Base-by-base conservation (phyloP, 164 flowering plant genomes). In the Euptelea pleiosperma region DNA sequence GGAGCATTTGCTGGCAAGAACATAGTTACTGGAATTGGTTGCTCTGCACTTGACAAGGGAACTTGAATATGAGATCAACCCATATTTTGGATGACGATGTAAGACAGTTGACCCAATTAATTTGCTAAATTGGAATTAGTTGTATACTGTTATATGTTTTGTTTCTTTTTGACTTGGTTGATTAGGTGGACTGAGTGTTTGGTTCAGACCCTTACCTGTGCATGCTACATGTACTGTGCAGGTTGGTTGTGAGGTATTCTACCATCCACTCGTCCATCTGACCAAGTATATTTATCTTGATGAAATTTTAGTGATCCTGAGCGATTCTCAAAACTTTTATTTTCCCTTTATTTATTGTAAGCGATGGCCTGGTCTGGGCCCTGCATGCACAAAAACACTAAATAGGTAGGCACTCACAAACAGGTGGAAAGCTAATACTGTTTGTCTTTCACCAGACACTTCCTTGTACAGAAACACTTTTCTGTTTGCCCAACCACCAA, bases 191-290 rank as follows among this genome's bases (percentile, higher is more conserved):
- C 22, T 1, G 11, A 22, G 3, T 44, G 19, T 29, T 48, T 28
- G 21, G 31, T 48, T 25, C 10, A n/a, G 30, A 48, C 7, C 14
- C 35, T 48, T 28, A 26, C 21, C 10, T 48, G 52, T 3, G 2
- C 45, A 22, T 18, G n/a, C 9, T 18, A 42, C 15, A 18, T 48
- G 52, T 30, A 26, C 52, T 14, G 14, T n/a, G 11, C 33, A 48
- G 35, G 15, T 48, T 28, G 31, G 4, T 48, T 48, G n/a, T 29
- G 52, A 48, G 52, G 52, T 29, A 30, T 29, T 31, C 52, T 43
- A 42, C 46, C 18, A 41, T 41, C 45, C 45, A 41, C n/a, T n/a
- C n/a, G n/a, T n/a, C n/a, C n/a, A n/a, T n/a, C n/a, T n/a, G n/a
- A n/a, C n/a, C n/a, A n/a, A n/a, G n/a, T n/a, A 3, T 16, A 8